Evolutionary conservation across 176 grass and related monocot genomes (phyloP), one percentile per base, ranked within the genome.

Genomic region (Carex scoparia): DNA sequence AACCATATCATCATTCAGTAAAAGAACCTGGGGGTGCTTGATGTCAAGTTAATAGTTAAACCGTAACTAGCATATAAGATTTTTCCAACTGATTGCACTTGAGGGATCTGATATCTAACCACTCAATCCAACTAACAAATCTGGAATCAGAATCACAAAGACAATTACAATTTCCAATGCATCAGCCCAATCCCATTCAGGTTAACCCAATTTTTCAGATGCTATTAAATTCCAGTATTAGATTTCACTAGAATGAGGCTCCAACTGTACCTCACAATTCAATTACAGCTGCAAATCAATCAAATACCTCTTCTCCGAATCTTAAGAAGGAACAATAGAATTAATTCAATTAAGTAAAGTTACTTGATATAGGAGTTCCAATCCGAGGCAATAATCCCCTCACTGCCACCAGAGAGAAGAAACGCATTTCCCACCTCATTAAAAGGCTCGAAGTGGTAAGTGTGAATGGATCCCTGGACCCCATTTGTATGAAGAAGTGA

Each of bases 361-460:
- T 90, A 90, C 89, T 61, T 85, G 89, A 90, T 87, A 57, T 87
- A 88, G 69, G 71, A 70, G 58, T 88, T 84, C 30, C 46, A 27
- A 59, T 51, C 63, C 69, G 91, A 89, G 67, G 91, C 80, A 72
- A 95, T 90, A 82, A 99, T 86, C 51, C 97, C 97, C 87, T 99
- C 97, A 84, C 97, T 99, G 49, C 97, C 97, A 46, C 97, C 97
- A 81, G 93, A 96, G 85, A 99, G 93, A 76, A 99, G 97, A 89
- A 99, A 92, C 32, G 97, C 91, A 83, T 99, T 99, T 15, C 96
- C 96, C 67, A 99, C 96, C 86, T 99, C 96, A 70, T 91, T 91
- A 88, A 99, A 99, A 30, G 96, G 87, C 86, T 95, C 91, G 84
- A 76, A 83, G 30, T 90, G 85, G 91, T 99, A 99, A 59, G 90